Evolutionary conservation across 768 basidiomycete genomes (phyloP).

Genomic region (Naganishia kalamii): DNA sequence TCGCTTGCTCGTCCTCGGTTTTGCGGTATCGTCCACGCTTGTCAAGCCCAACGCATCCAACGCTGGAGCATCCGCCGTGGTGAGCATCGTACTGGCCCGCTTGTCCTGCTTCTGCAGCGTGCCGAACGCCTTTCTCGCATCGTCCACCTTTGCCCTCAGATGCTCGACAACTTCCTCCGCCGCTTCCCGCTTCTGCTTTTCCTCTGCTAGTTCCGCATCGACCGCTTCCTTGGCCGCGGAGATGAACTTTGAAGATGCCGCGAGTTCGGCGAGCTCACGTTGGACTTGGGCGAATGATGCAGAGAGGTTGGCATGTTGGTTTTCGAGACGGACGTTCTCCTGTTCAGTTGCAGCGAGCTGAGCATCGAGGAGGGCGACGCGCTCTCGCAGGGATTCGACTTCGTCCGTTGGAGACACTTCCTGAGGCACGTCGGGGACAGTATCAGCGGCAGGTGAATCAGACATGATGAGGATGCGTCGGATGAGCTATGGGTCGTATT

Average conservation of each 20-base stretch:
- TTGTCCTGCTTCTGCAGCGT: conserved; percentile 41
- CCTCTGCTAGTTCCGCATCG: conserved; percentile 36
- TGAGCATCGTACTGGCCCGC: not conserved
- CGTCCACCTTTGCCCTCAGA: conserved; percentile 40
- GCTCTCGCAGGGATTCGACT: not conserved
- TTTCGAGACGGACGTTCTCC: conserved; percentile 6
- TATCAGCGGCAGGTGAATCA: not conserved
- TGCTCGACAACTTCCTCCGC: conserved; percentile 43
- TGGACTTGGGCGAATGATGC: not conserved
- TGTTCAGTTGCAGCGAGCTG: not conserved
- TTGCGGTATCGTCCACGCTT: not conserved
- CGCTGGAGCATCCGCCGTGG: not conserved
- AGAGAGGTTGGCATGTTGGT: not conserved
- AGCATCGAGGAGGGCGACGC: not conserved
- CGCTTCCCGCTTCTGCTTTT: conserved; percentile 34
- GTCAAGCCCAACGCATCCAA: conserved; percentile 6
- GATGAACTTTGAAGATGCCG: conserved; percentile 27
- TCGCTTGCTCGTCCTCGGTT: conserved; percentile 25
- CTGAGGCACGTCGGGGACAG: too few species aligned
- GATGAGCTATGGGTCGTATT: too few species aligned
- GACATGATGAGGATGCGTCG: too few species aligned
- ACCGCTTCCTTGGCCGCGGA: conserved; percentile 43
- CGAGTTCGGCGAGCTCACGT: conserved; percentile 8
- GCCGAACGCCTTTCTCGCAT: conserved; percentile 39
- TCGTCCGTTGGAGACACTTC: too few species aligned